A percentile compares a stretch with the other conserved stretches of the same genome.
Conservation (phyloP, 805 yeast species). For the Clavispora carvajalis region DNA sequence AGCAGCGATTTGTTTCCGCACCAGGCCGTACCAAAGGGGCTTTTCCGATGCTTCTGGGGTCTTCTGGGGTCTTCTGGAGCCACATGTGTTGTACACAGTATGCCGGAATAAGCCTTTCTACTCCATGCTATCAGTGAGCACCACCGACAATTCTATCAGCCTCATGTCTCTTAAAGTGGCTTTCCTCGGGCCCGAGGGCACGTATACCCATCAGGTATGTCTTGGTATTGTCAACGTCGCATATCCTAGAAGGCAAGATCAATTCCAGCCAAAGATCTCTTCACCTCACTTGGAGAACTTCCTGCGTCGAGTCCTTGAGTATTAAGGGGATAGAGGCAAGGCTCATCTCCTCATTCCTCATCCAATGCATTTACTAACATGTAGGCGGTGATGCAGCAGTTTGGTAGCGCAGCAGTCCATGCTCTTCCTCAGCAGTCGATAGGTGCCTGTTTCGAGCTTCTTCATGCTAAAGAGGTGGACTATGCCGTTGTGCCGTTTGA, state of each 20-base stretch:
- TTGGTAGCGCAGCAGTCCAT: conserved; percentile 30
- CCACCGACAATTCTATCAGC: neutral
- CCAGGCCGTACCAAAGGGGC: no score
- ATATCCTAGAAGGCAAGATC: no score
- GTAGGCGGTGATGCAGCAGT: conserved; percentile 48
- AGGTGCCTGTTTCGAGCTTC: conserved; percentile 56
- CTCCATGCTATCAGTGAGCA: neutral
- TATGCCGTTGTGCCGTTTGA: conserved; percentile 85
- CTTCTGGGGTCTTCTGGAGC: no score
- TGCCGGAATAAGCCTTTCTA: neutral
- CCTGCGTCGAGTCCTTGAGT: no score
- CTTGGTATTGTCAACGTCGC: no score
- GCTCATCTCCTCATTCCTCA: no score
- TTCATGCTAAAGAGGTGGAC: conserved; percentile 44
- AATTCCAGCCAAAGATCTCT: no score
- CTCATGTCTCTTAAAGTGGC: conserved; percentile 42
- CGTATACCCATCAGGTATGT: conserved; percentile 83
- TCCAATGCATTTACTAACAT: conserved; percentile 8
- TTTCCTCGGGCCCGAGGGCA: conserved; percentile 86
- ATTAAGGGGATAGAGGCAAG: no score
- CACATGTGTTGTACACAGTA: neutral
- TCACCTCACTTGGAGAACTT: no score
- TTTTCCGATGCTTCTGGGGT: no score
- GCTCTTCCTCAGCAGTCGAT: conserved; percentile 39
- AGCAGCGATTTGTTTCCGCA: no score